These are phyloP conservation scores for Lichtheimia hyalospora DNA, from an alignment of 371 early-diverging fungal species.

Conservation along the genomic window DNA sequence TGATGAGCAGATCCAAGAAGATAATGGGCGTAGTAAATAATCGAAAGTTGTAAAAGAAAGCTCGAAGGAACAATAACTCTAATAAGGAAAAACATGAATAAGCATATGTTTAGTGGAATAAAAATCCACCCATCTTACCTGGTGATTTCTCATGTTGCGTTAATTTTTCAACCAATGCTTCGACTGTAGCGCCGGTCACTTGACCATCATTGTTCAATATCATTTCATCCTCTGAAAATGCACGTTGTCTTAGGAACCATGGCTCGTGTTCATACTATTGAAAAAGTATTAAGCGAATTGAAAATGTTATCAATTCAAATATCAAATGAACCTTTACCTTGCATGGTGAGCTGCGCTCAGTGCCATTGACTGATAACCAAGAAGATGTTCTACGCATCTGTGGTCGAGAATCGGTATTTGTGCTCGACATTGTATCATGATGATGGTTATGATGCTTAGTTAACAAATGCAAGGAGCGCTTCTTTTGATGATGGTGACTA, in stretches of 20 bases:
- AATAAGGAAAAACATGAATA: not conserved
- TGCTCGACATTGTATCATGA: too few species aligned
- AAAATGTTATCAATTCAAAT: too few species aligned
- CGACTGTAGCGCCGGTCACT: constrained; percentile 86
- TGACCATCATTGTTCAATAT: constrained; percentile 80
- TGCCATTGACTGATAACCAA: constrained; percentile 1
- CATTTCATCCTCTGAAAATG: constrained; percentile 62
- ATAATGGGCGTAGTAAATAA: constrained; percentile 75
- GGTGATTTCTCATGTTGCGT: constrained; percentile 79
- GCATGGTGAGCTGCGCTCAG: not conserved
- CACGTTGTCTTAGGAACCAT: constrained; percentile 73
- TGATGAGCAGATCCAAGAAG: constrained; percentile 67
- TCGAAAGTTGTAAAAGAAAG: constrained; percentile 91
- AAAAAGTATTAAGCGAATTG: not conserved
- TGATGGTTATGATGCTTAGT: too few species aligned
- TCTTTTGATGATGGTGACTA: not conserved
- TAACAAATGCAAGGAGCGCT: too few species aligned
- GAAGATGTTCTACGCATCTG: constrained; percentile 9
- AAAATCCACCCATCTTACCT: constrained; percentile 18
- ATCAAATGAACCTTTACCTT: not conserved
- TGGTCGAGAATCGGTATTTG: not conserved
- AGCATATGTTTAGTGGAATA: not conserved
- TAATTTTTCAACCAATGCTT: constrained; percentile 84
- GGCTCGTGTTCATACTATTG: constrained; percentile 21
- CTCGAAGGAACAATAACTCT: constrained; percentile 77